A percentile compares a stretch with the other conserved stretches of the same genome.
phyloP scores from a whole-genome alignment of 441 rosid genomes.

The Capsella rubella region DNA sequence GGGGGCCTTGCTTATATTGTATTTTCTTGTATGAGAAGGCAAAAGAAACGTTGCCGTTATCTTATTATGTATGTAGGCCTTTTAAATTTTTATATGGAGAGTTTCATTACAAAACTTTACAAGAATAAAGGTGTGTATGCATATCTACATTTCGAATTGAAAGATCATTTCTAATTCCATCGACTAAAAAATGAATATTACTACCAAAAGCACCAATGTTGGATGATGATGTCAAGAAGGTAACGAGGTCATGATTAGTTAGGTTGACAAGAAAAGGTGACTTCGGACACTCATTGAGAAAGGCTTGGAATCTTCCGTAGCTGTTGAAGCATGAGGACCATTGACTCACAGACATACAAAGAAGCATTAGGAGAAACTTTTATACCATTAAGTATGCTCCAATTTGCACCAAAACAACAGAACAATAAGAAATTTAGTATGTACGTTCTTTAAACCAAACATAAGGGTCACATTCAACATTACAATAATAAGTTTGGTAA shows the following conservation, averaged over 20 bases:
- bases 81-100: constrained; percentile 3
- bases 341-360: too few relatives aligned
- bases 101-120: constrained; percentile 9
- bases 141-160: not conserved
- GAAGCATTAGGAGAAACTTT: too few relatives aligned
- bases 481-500: constrained; percentile 15
- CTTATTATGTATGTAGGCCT: constrained; percentile 27
- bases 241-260: not conserved
- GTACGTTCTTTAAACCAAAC: not conserved
- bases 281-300: not conserved
- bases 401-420: not conserved
- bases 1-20: constrained; percentile 8
- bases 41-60: constrained; percentile 12
- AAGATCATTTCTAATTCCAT: too few relatives aligned
- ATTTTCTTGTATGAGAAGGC: constrained; percentile 38
- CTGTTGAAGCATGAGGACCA: too few relatives aligned
- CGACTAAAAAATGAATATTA: too few relatives aligned
- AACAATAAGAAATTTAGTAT: not conserved
- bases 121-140: constrained; percentile 23
- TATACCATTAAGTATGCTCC: not conserved
- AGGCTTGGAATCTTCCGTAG: not conserved
- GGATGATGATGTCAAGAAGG: too few relatives aligned
- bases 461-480: not conserved
- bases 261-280: not conserved
- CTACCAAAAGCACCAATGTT: too few relatives aligned